phyloP scores from a whole-genome alignment of 176 grass and related monocot species.

The Phoenix roebelenii region DNA sequence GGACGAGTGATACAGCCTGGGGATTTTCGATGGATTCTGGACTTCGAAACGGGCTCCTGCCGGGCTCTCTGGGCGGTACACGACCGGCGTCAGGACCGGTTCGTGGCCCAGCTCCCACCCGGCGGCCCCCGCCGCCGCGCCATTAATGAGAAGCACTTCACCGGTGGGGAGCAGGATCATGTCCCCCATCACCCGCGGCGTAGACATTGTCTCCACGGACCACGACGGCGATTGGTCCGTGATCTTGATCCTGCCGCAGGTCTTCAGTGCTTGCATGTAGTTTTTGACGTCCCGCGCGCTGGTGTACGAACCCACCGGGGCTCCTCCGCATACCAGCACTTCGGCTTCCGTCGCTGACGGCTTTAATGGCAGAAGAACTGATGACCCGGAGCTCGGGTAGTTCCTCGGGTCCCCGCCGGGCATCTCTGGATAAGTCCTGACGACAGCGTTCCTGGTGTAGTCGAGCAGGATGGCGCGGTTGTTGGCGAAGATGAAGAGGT shows the following conservation, averaged over 20 bases:
- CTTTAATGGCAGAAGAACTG: constrained; percentile 55
- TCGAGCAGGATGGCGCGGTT: constrained; percentile 59
- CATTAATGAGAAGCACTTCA: constrained; percentile 61
- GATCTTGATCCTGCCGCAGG: constrained; percentile 78
- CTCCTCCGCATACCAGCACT: constrained; percentile 73
- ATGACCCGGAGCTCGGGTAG: constrained; percentile 78
- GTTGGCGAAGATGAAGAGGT: constrained; percentile 79
- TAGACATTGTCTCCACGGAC: constrained; percentile 65
- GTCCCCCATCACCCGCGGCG: constrained; percentile 78
- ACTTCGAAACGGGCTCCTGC: constrained; percentile 34
- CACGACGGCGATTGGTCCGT: constrained; percentile 49
- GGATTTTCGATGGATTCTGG: constrained; percentile 32
- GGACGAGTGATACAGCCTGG: constrained; percentile 61
- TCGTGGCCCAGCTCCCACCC: constrained; percentile 50
- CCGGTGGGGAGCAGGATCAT: constrained; percentile 68
- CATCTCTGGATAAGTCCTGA: constrained; percentile 40
- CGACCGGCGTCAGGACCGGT: constrained; percentile 30
- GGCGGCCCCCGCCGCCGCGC: constrained; percentile 47
- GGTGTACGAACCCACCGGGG: constrained; percentile 46
- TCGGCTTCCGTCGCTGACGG: constrained; percentile 49
- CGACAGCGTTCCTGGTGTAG: constrained; percentile 50
- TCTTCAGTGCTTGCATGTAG: constrained; percentile 25
- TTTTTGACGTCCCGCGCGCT: constrained; percentile 13
- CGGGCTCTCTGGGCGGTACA: constrained; percentile 32
- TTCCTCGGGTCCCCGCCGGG: constrained; percentile 56